Conservation (phyloP, 345 rosid species). For the Pugionium cornutum region DNA sequence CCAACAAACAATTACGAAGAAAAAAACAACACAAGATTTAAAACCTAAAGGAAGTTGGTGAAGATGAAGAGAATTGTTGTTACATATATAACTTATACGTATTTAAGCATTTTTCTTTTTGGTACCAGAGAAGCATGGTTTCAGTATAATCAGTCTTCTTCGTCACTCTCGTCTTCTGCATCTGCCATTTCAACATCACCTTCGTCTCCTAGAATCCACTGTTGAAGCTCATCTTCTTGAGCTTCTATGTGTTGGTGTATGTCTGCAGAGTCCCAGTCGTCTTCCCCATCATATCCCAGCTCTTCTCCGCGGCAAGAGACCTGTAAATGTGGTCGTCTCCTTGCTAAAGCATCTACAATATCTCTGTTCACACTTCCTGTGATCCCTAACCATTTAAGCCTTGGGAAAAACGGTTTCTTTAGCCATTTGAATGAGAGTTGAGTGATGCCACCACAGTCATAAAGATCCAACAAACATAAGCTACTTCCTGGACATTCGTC, state of each 20-base stretch:
- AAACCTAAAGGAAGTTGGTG: neutral
- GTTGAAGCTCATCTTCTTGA: constrained; percentile 46
- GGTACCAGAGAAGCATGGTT: neutral
- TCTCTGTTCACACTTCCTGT: constrained; percentile 76
- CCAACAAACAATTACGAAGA: too few relatives aligned
- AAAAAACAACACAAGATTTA: neutral
- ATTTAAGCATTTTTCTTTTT: too few relatives aligned
- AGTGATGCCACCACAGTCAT: constrained; percentile 73
- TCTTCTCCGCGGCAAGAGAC: constrained; percentile 77
- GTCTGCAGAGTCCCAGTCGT: constrained; percentile 49
- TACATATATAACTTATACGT: neutral
- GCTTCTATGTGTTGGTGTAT: constrained; percentile 39
- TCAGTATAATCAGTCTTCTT: constrained; percentile 21
- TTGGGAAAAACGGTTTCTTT: constrained; percentile 82
- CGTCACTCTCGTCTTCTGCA: constrained; percentile 45
- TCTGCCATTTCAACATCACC: constrained; percentile 40
- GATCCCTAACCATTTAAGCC: constrained; percentile 86
- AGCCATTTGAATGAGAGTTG: constrained; percentile 79
- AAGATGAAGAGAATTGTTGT: neutral
- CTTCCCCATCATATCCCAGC: constrained; percentile 63
- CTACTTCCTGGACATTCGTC: constrained; percentile 71
- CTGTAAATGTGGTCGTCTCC: constrained; percentile 66
- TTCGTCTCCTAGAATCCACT: constrained; percentile 39
- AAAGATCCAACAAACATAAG: constrained; percentile 63
- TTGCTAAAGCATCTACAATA: constrained; percentile 76